These are phyloP conservation scores for Beta lomatogona DNA, from an alignment of 179 eudicot species.

Conservation along the genomic window DNA sequence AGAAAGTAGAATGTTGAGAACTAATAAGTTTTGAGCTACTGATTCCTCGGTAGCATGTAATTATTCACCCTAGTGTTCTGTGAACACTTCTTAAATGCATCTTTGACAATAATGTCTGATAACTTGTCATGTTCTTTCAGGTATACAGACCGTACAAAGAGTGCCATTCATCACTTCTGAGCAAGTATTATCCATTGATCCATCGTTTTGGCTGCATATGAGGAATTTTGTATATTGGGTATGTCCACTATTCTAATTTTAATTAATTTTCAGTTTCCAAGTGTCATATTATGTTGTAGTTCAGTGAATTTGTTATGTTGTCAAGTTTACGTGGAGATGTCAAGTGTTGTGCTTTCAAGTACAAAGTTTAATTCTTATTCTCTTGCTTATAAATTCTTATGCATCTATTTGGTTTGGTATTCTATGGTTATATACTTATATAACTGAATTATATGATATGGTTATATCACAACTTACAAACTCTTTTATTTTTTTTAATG, in stretches of 20 bases:
- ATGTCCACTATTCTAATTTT: conserved; percentile 18
- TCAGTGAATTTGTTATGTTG: neutral
- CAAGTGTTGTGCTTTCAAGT: neutral
- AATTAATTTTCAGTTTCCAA: neutral
- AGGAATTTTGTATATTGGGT: conserved; percentile 92
- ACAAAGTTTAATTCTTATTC: too few relatives aligned
- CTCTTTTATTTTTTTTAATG: too few relatives aligned
- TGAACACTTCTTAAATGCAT: neutral
- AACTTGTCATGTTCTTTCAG: conserved; percentile 43
- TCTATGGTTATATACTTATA: too few relatives aligned
- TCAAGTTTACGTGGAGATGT: neutral
- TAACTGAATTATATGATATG: too few relatives aligned
- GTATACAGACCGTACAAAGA: conserved; percentile 83
- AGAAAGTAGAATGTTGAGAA: neutral
- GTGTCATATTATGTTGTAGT: neutral
- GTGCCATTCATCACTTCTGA: conserved; percentile 81
- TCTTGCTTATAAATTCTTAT: too few relatives aligned
- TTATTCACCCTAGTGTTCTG: neutral
- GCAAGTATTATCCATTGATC: conserved; percentile 87
- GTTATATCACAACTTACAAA: too few relatives aligned
- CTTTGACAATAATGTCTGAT: neutral
- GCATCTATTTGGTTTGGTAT: too few relatives aligned
- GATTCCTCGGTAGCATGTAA: neutral
- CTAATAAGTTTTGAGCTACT: neutral
- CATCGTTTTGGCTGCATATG: conserved; percentile 93